A percentile compares a stretch with the other conserved stretches of the same genome.
These are phyloP conservation scores for Phytophthora vignae DNA, from an alignment of 352 stramenopile species.

Conservation along the genomic window DNA sequence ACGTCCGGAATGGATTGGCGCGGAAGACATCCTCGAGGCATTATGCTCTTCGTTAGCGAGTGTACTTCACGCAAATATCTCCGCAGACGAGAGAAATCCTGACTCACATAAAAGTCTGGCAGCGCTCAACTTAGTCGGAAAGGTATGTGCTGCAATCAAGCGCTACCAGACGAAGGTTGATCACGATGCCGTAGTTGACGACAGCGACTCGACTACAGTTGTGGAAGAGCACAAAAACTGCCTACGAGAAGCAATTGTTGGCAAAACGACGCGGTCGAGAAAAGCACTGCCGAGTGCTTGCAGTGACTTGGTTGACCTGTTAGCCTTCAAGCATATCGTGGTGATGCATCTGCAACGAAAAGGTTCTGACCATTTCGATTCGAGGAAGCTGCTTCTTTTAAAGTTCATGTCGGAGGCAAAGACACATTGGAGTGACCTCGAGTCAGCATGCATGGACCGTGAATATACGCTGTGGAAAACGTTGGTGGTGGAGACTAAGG, in stretches of 20 bases:
- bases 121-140: constrained; percentile 76
- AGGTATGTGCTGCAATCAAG: constrained; percentile 83
- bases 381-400: constrained; percentile 59
- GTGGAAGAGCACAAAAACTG: constrained; percentile 62
- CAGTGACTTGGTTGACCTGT: constrained; percentile 9
- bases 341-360: constrained; percentile 57
- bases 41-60: constrained; percentile 72
- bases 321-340: constrained; percentile 75
- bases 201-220: constrained; percentile 45
- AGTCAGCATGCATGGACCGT: constrained; percentile 14
- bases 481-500: constrained; percentile 48
- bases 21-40: constrained; percentile 78
- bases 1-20: constrained; percentile 79
- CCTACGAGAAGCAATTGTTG: constrained; percentile 33
- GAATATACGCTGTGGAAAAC: constrained; percentile 58
- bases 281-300: neutral
- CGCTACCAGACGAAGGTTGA: constrained; percentile 49
- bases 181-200: constrained; percentile 51
- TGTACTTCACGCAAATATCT: constrained; percentile 65
- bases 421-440: constrained; percentile 5
- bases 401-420: constrained; percentile 58
- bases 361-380: constrained; percentile 54
- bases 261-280: constrained; percentile 16
- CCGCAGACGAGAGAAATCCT: constrained; percentile 67
- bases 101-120: constrained; percentile 74